Conservation (phyloP, 2,329 filamentous ascomycete genomes). For the Clonostachys solani region DNA sequence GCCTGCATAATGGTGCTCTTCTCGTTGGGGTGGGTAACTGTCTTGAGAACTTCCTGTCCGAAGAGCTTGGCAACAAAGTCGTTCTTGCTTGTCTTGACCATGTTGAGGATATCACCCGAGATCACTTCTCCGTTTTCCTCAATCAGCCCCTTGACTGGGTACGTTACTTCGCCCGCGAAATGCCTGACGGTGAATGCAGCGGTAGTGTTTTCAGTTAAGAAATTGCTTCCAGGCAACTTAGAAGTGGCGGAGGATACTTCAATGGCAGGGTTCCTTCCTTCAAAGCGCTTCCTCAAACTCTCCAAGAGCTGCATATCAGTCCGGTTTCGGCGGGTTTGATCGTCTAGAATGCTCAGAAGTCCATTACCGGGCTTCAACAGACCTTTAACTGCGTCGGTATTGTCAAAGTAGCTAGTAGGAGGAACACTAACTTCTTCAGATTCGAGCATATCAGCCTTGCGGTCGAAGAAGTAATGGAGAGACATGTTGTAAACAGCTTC, state of each 20-base stretch:
- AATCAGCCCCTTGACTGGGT: constrained; percentile 78
- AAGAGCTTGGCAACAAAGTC: constrained; percentile 88
- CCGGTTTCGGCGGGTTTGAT: constrained; percentile 86
- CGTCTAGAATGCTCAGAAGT: constrained; percentile 88
- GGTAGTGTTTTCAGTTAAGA: constrained; percentile 74
- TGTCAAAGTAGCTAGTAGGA: constrained; percentile 96
- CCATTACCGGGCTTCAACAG: constrained; percentile 91
- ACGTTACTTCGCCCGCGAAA: constrained; percentile 95
- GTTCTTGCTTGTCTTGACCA: constrained; percentile 84
- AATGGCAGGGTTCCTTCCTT: constrained; percentile 90
- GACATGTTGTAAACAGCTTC: constrained; percentile 92
- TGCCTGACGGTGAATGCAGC: constrained; percentile 89
- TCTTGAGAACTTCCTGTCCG: constrained; percentile 91
- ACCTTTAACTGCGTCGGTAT: constrained; percentile 88
- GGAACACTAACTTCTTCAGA: constrained; percentile 88
- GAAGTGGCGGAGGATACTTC: constrained; percentile 70
- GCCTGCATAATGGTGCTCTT: constrained; percentile 90
- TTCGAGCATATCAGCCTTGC: constrained; percentile 88
- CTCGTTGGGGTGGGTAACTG: constrained; percentile 89
- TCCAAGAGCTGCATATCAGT: constrained; percentile 89
- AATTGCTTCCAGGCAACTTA: constrained; percentile 83
- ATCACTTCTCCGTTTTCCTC: constrained; percentile 97
- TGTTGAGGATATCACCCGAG: constrained; percentile 90
- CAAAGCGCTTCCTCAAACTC: constrained; percentile 86
- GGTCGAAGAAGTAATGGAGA: constrained; percentile 92